A percentile compares a stretch with the other conserved stretches of the same genome.
phyloP scores from a whole-genome alignment of 257 asterid species.

The Capsicum pubescens region DNA sequence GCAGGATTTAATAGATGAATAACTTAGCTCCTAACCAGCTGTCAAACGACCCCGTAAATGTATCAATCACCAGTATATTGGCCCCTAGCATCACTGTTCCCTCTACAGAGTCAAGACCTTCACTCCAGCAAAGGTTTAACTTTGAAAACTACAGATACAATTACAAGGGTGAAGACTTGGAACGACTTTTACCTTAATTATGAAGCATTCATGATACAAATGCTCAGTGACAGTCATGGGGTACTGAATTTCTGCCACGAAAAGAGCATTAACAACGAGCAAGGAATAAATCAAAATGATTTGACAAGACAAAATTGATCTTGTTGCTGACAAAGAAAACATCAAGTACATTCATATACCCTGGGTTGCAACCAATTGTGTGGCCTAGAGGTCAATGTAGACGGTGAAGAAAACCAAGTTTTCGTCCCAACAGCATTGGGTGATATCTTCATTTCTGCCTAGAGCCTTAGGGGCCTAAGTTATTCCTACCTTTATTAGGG shows the following conservation, averaged over 20 bases:
- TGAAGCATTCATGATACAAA: neutral
- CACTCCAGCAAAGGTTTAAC: neutral
- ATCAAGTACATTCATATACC: neutral
- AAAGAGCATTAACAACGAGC: neutral
- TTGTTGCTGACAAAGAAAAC: neutral
- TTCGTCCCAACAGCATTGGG: neutral
- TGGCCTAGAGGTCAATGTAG: neutral
- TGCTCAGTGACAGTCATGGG: neutral
- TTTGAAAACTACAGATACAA: conserved; percentile 3
- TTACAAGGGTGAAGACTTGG: neutral
- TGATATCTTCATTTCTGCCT: too few species aligned
- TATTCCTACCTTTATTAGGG: neutral
- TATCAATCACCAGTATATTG: neutral
- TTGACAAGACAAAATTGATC: neutral
- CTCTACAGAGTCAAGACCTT: neutral
- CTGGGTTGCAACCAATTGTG: neutral
- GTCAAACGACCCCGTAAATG: neutral
- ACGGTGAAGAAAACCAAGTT: neutral
- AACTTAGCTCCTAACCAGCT: neutral
- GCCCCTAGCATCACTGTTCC: neutral
- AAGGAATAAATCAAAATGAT: neutral
- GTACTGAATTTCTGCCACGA: neutral
- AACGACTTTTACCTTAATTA: neutral
- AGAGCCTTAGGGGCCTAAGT: neutral
- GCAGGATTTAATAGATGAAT: neutral